Conservation (phyloP, 225 moss, liverwort and hornwort genomes). For the Pleurozium schreberi region DNA sequence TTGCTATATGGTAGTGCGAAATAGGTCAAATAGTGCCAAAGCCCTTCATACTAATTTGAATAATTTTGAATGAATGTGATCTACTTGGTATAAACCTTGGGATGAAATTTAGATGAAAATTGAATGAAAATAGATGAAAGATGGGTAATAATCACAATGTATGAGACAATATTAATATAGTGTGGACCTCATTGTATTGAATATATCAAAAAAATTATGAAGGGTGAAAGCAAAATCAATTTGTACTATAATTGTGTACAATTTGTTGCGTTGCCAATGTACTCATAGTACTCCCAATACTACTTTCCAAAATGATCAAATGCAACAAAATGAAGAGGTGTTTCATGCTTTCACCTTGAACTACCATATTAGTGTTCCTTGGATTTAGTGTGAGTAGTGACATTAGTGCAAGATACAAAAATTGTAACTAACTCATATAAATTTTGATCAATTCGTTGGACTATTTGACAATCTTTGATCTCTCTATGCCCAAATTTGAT, state of each 20-base stretch:
- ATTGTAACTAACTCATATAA: background rate
- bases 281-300: background rate
- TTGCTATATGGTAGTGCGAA: accelerated
- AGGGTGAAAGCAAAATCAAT: background rate
- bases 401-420: background rate
- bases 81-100: background rate
- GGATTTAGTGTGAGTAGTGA: background rate
- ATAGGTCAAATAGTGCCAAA: accelerated
- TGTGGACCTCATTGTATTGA: accelerated
- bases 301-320: background rate
- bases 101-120: background rate
- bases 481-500: background rate
- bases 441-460: background rate
- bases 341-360: background rate
- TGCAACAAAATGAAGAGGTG: background rate
- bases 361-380: background rate
- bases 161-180: background rate
- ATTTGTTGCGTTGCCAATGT: accelerated
- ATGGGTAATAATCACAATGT: background rate
- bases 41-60: background rate
- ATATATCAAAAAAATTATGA: background rate
- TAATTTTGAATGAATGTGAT: background rate
- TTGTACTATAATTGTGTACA: background rate
- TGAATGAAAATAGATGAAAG: background rate
- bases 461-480: background rate